Evolutionary conservation across 306 rosid genomes (phyloP), one percentile per base, ranked within the genome.

Genomic region (Prunus davidiana): DNA sequence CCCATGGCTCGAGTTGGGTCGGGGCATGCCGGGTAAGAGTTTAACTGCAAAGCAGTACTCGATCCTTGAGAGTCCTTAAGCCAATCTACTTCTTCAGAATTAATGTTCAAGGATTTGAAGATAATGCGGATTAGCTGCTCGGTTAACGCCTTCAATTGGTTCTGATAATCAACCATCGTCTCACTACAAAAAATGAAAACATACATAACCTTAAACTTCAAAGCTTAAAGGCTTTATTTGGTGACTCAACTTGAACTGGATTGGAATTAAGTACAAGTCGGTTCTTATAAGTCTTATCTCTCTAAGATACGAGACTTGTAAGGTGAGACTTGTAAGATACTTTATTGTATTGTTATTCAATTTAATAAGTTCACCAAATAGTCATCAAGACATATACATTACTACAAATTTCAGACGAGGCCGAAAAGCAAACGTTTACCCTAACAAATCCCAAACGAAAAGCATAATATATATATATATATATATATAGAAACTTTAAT

Each of bases 1-100:
- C 97, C 97, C 88, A 91, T 83, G 67, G 90, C 92, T 19, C 88
- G 82, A 32, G 76, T 74, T 0, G 97, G 96, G 2, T 91, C 92
- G 0, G 96, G 96, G 57, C 96, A 91, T 6, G 76, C 34, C 0
- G 96, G 96, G 82, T 91, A 93, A 27, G 82, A 90, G 55, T 94
- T 90, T 2, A 91, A 72, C 69, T 91, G 97, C 55, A 94, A 89
- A 89, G 5, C 84, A 38, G 43, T 38, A 38, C 43, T 38, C 7
- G 43, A 38, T n/a, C 9, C 11, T 73, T 19, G 65, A 32, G 64
- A 47, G 86, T 67, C 43, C 72, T 67, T 38, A 81, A 72, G 74
- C 94, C 93, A 93, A 18, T 69, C 69, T 66, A 78, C 58, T 20
- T 72, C 60, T 67, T 84, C 82, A 6, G 78, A 69, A 0, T 58